A percentile compares a stretch with the other conserved stretches of the same genome.
These are phyloP conservation scores for Acacia crassicarpa DNA, from an alignment of 306 rosid species.

Conservation along the genomic window DNA sequence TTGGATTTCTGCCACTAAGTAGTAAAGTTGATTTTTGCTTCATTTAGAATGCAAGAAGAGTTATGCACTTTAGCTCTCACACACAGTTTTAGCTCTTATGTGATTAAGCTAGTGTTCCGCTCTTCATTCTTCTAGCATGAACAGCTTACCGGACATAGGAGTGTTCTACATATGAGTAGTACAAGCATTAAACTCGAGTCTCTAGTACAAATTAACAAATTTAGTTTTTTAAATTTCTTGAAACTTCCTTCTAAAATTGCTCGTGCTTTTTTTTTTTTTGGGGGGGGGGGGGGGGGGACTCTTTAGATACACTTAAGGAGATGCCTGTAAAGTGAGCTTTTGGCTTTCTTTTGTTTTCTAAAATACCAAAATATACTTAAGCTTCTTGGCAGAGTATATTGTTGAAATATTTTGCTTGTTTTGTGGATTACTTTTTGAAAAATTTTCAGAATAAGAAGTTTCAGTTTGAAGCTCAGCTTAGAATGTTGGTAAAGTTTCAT, in stretches of 20 bases:
- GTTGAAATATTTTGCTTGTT: not conserved
- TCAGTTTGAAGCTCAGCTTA: not conserved
- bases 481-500: not conserved
- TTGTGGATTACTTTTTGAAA: not conserved
- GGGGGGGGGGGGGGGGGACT: not conserved
- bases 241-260: not conserved
- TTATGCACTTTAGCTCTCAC: not conserved
- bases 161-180: not conserved
- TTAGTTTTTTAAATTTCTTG: not conserved
- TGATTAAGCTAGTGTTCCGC: not conserved
- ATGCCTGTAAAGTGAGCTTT: not conserved
- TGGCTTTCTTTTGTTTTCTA: not conserved
- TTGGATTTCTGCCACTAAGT: not conserved
- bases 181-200: not conserved
- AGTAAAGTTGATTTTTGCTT: conserved; percentile 8
- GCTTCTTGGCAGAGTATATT: not conserved
- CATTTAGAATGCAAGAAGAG: conserved; percentile 15
- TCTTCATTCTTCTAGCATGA: not conserved
- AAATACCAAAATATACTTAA: not conserved
- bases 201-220: not conserved
- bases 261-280: not conserved
- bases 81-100: not conserved
- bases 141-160: not conserved
- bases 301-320: not conserved
- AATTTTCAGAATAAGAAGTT: not conserved